phyloP scores from a whole-genome alignment of 2,329 filamentous ascomycete genomes.

The Metarhizium anisopliae region DNA sequence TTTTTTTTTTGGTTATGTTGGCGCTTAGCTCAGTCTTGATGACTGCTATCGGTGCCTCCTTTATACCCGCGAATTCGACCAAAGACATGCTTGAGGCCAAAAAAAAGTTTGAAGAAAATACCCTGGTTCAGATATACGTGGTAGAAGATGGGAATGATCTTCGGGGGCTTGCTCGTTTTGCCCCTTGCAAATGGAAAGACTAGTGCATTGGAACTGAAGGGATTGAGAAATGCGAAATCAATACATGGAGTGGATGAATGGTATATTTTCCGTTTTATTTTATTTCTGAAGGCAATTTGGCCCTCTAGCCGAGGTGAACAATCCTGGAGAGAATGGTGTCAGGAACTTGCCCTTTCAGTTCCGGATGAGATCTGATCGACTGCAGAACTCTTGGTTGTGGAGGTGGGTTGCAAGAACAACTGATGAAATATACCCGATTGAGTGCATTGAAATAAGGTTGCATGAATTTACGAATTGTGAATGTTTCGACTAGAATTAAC shows the following conservation, averaged over 20 bases:
- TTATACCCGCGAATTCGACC: slow-evolving; percentile 26
- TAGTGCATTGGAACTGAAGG: neutral
- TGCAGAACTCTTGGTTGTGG: neutral
- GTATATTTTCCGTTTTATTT: neutral
- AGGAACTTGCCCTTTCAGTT: neutral
- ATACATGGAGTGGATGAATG: neutral
- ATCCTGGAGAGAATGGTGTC: neutral
- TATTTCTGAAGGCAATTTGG: neutral
- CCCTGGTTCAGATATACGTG: slow-evolving; percentile 12
- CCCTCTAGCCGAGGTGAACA: neutral
- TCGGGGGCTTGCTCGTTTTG: neutral
- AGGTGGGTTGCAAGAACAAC: neutral
- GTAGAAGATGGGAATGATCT: neutral
- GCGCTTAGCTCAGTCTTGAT: slow-evolving; percentile 20
- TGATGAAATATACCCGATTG: neutral
- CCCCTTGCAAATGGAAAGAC: neutral
- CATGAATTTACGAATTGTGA: slow-evolving; percentile 5
- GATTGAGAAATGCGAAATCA: neutral
- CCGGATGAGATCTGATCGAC: neutral
- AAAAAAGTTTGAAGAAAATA: slow-evolving; percentile 21
- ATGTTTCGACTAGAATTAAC: too few relatives aligned
- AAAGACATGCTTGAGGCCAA: slow-evolving; percentile 18
- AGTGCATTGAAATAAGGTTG: neutral
- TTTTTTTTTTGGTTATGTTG: slow-evolving; percentile 11
- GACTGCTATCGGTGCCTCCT: slow-evolving; percentile 21